phyloP scores from a whole-genome alignment of 2,329 filamentous ascomycete species.

The Pezicula rhizophila region DNA sequence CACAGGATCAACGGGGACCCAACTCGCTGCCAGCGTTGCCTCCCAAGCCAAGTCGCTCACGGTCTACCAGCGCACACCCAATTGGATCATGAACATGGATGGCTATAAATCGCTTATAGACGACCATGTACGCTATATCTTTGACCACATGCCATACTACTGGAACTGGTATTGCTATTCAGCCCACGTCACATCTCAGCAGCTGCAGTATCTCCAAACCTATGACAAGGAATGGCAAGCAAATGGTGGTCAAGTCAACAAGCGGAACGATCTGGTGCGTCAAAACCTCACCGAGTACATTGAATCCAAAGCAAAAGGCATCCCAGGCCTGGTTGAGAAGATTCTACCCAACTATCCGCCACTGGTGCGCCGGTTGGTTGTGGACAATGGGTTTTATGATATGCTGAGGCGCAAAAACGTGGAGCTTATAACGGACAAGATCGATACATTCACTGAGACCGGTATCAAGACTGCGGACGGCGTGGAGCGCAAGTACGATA shows the following conservation, averaged over 20 bases:
- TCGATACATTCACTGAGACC: not conserved
- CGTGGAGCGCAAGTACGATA: not conserved
- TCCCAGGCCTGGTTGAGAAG: not conserved
- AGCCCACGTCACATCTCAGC: not conserved
- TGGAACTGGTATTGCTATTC: not conserved
- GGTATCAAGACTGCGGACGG: not conserved
- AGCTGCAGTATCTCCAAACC: not conserved
- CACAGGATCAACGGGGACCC: constrained; percentile 1
- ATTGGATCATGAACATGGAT: not conserved
- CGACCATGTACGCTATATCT: not conserved
- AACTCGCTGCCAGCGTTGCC: constrained; percentile 1
- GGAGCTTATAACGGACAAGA: not conserved
- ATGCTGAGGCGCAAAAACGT: not conserved
- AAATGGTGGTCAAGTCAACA: not conserved
- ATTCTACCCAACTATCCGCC: not conserved
- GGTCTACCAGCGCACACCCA: not conserved
- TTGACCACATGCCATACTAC: not conserved
- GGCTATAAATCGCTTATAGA: not conserved
- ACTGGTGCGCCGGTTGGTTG: not conserved
- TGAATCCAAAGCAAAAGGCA: not conserved
- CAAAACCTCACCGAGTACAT: not conserved
- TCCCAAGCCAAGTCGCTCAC: not conserved
- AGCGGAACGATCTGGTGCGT: not conserved
- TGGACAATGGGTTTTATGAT: not conserved
- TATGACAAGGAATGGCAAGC: not conserved